These are phyloP conservation scores for Hanseniaspora lindneri DNA, from an alignment of 805 yeast genomes.

Conservation along the genomic window DNA sequence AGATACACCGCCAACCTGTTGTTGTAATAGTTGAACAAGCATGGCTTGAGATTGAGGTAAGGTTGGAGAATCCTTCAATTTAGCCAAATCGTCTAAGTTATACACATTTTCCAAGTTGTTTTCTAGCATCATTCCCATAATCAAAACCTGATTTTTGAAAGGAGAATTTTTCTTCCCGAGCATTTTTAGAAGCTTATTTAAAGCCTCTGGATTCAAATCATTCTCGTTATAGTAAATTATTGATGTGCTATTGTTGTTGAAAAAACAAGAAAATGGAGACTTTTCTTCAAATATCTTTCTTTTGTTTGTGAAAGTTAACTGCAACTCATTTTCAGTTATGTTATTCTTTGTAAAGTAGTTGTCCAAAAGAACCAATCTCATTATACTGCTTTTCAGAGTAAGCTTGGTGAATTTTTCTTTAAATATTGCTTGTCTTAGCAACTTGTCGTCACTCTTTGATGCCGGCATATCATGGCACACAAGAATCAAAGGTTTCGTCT, in stretches of 20 bases:
- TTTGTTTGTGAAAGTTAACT: constrained; percentile 30
- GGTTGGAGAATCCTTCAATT: constrained; percentile 64
- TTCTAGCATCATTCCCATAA: constrained; percentile 80
- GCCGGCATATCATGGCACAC: constrained; percentile 80
- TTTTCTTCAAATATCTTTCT: constrained; percentile 20
- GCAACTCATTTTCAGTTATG: constrained; percentile 54
- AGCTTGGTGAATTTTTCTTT: constrained; percentile 36
- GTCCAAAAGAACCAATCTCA: constrained; percentile 58
- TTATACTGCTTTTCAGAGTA: constrained; percentile 47
- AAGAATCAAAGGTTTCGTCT: constrained; percentile 55
- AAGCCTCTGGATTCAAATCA: constrained; percentile 56
- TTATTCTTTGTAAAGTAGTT: constrained; percentile 63
- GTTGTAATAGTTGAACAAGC: constrained; percentile 36
- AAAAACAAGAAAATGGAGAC: constrained; percentile 61
- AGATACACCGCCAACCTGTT: constrained; percentile 39
- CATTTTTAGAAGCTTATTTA: constrained; percentile 49
- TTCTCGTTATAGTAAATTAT: constrained; percentile 40
- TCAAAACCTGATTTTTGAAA: constrained; percentile 48
- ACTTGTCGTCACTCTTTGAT: constrained; percentile 53
- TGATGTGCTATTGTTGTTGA: constrained; percentile 79
- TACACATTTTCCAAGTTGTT: constrained; percentile 34
- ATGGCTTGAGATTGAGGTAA: constrained; percentile 9
- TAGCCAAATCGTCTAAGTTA: constrained; percentile 36
- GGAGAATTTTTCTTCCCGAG: constrained; percentile 41
- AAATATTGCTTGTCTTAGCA: constrained; percentile 48